Evolutionary conservation across 768 basidiomycete genomes (phyloP), one percentile per base, ranked within the genome.

Genomic region (Russula abietina): DNA sequence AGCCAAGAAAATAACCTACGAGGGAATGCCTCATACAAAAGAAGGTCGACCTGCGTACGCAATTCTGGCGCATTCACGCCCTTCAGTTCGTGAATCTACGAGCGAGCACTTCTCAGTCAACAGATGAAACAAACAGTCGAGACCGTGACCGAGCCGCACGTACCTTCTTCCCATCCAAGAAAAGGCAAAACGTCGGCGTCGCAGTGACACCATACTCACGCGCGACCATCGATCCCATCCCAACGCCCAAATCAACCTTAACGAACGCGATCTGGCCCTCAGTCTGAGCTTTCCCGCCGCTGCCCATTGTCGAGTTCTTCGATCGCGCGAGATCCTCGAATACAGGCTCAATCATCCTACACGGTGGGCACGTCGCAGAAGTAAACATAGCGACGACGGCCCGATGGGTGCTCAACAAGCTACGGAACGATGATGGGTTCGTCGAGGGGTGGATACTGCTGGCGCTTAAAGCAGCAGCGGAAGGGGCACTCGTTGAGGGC

Each of bases 181-280:
- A 98, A 75, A 97, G 94, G 45, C 89, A 75, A 70, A 98, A 96
- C 0, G 92, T 94, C 6, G 94, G 95, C 2, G 91, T 96, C 19
- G 81, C 93, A 17, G 80, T 73, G 1, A 97, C 83, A 16, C 81
- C 78, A 76, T 82, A 89, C 71, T 85, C 77, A 1, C 73, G 64
- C 0, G 87, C 89, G 17, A 96, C 74, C 57, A 76, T 75, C 3
- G 73, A 69, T 0, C 88, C 88, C 73, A 83, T 73, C 0, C 88
- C 89, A 14, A 88, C 81, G 5, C 80, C 83, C 66, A 92, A 76
- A 74, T 98, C 95, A 39, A 97, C 82, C 73, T 92, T 91, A 4
- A 88, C 83, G 68, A 97, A 98, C 2, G 82, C 89, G 24, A 88
- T 81, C 3, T 83, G n/a, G 69, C 75, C 65, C 72, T 71, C 48